Evolutionary conservation across 148 eudicot species (phyloP), one percentile per base, ranked within the genome.

Genomic region (Rheum nobile): DNA sequence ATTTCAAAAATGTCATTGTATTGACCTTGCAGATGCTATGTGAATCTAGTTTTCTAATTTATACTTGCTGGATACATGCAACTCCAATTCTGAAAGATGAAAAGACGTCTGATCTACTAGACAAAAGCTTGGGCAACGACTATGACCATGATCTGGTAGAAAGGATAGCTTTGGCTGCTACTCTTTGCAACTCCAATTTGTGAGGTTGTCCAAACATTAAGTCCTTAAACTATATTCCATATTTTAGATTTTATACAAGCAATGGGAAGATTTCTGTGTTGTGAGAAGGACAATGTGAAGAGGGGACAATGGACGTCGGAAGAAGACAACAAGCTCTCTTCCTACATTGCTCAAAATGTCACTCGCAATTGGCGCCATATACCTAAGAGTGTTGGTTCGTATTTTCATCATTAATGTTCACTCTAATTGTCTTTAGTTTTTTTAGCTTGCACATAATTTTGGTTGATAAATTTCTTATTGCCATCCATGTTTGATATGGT

Each of bases 251-350:
- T 41, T 41, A 41, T 41, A 41, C 10, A 41, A 6, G 10, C 68
- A 47, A 91, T 93, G 98, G 98, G 97, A 29, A 78, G 97, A 44
- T 81, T 93, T 80, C 98, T 97, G 5, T 93, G 98, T 35, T 91
- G 95, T 61, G 97, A 91, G 79, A 93, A 89, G 76, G 98, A 91
- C 41, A 89, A 86, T 24, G 95, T 91, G 61, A 93, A 91, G 80
- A 82, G 96, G 72, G 98, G 98, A 2, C 97, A 93, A 69, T 93
- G 98, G 98, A 91, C 98, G 0, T 92, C 94, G 22, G 97, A 93
- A 73, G 98, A 93, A 80, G 98, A 93, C 82, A 89, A 93, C 86
- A 93, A 93, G 86, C 89, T 93, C 54, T 89, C 97, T 21, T 93
- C 98, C 44, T 93, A 91, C 86, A 86, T 93, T 22, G 91, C 95